Evolutionary conservation across 495 filamentous ascomycete genomes (phyloP), one percentile per base, ranked within the genome.

Genomic region (Lepraria neglecta): DNA sequence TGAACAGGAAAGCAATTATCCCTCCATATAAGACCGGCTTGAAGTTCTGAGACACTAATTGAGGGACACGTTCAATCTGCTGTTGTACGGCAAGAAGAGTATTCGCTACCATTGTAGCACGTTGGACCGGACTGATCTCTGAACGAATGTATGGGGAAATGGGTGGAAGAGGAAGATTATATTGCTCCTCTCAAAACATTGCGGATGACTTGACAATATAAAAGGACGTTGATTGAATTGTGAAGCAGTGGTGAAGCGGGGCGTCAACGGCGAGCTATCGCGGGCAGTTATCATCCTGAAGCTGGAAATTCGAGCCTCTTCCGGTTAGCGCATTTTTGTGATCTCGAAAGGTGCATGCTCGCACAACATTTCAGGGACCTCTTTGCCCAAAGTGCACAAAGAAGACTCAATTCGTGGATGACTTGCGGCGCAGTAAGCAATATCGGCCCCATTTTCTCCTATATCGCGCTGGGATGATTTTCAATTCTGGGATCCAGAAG

Each of bases 381-480:
- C 33, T 28, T 60, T 60, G 35, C 58, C 58, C 1, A 48, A 51
- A 60, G 6, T n/a, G 24, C 40, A 3, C 17, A 51, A 3, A 43
- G 15, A 9, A 53, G 12, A 31, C 27, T 44, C 31, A 59, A 14
- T 10, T 17, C 9, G 58, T 33, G 21, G 44, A 43, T 48, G 30
- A 27, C 46, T 70, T 71, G 64, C 82, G 82, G 67, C 78, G 78
- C 61, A 96, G 73, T 54, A 97, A 76, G 70, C 91, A 97, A 73
- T 96, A 90, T 44, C 82, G 73, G 54, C 89, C 91, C 88, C 89
- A 97, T 70, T 82, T 82, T 62, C 91, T 81, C 59, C 76, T 83
- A 56, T 82, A 86, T 58, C 77, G 77, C 59, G 84, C 76, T 11
- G 91, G 91, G 47, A 96, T 76, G 21, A 90, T 66, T 11, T 80